Evolutionary conservation across 106 monocot species (phyloP).

Genomic region (Apostasia shenzhenica): DNA sequence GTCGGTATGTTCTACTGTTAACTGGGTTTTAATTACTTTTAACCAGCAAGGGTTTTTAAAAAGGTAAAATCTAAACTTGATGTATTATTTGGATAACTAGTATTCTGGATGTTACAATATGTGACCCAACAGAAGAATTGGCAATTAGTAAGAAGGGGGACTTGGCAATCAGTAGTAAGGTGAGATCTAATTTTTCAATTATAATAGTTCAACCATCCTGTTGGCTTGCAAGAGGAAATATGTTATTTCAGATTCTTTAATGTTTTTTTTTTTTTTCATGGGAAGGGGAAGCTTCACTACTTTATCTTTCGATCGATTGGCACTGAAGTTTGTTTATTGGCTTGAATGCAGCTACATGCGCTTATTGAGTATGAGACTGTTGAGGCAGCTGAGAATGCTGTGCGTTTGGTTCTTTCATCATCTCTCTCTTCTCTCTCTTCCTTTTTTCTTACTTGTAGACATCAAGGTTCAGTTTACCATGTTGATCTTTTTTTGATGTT

Average conservation of each 20-base stretch:
- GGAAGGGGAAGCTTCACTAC: no score
- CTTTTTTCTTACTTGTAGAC: no score
- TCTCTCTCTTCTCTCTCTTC: background rate
- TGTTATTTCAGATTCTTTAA: no score
- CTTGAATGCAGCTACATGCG: constrained; percentile 54
- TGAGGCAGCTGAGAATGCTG: constrained; percentile 73
- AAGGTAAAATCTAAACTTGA: background rate
- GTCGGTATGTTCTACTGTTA: constrained; percentile 37
- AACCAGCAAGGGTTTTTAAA: background rate
- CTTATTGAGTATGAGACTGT: constrained; percentile 68
- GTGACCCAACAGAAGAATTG: constrained; percentile 32
- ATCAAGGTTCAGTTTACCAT: background rate
- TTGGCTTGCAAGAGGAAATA: no score
- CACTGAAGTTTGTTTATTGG: no score
- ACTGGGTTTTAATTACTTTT: background rate
- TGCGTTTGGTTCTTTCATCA: constrained; percentile 22
- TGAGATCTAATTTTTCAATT: constrained; percentile 7
- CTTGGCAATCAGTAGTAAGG: constrained; percentile 46
- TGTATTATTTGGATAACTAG: constrained; percentile 20
- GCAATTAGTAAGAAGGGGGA: constrained; percentile 16
- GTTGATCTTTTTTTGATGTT: background rate
- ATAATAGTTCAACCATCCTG: background rate
- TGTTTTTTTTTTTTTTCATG: no score
- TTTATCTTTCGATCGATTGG: no score
- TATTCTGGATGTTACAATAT: constrained; percentile 56